Evolutionary conservation across 108 stramenopile genomes (phyloP).

Genomic region (Cyclotella atomus): DNA sequence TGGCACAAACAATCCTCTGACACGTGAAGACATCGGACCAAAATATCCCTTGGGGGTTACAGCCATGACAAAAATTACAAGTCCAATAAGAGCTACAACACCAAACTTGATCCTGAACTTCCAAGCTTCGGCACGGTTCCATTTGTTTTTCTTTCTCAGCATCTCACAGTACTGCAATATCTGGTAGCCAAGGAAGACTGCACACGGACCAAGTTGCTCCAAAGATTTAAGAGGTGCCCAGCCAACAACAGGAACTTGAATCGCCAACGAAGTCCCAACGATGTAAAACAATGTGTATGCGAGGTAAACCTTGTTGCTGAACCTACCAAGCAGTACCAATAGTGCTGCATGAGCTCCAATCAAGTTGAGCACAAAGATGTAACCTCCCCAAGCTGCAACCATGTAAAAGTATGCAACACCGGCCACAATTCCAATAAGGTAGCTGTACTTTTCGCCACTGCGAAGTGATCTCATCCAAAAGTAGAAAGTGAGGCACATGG

Average conservation of each 20-base stretch:
- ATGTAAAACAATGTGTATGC: slow-evolving; percentile 94
- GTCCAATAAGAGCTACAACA: slow-evolving; percentile 46
- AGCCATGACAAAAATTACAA: slow-evolving; percentile 52
- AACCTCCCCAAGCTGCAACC: slow-evolving; percentile 95
- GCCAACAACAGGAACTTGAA: slow-evolving; percentile 93
- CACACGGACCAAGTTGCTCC: slow-evolving; percentile 83
- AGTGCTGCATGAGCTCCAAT: slow-evolving; percentile 91
- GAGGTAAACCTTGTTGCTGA: slow-evolving; percentile 82
- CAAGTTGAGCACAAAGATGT: slow-evolving; percentile 98
- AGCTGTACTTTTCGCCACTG: slow-evolving; percentile 50
- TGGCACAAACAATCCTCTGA: slow-evolving; percentile 88
- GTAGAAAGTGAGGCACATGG: slow-evolving; percentile 94
- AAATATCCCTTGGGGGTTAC: slow-evolving; percentile 93
- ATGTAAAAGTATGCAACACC: slow-evolving; percentile 91
- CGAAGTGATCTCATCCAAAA: slow-evolving; percentile 90
- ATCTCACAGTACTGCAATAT: slow-evolving; percentile 73
- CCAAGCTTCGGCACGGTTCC: slow-evolving; percentile 58
- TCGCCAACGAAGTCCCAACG: slow-evolving; percentile 91
- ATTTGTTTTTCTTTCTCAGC: slow-evolving; percentile 50
- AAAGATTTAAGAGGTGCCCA: slow-evolving; percentile 89
- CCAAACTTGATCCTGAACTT: slow-evolving; percentile 70
- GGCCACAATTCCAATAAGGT: slow-evolving; percentile 58
- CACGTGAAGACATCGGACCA: slow-evolving; percentile 84
- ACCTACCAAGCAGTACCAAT: slow-evolving; percentile 87
- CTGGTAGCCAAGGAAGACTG: slow-evolving; percentile 82